Evolutionary conservation across 768 basidiomycete species (phyloP), one percentile per base, ranked within the genome.

Genomic region (Clathrus columnatus): DNA sequence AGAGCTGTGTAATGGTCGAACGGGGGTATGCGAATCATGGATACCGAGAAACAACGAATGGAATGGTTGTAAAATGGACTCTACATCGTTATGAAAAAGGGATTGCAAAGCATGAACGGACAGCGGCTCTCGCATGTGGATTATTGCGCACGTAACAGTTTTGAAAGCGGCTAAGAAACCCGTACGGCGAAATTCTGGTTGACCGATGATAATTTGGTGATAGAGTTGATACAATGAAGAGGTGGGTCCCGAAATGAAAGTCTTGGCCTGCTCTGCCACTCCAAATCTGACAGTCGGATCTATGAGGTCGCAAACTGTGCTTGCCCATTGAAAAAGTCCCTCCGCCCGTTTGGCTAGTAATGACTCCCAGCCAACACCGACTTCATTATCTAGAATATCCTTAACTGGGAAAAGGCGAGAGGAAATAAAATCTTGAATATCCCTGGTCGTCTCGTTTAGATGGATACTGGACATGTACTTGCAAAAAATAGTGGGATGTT

Each of bases 281-380:
- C 8, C 6, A 11, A 44, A 2, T 26, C 27, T 53, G 50, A 56
- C 4, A 20, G 28, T 47, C 51, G 48, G 26, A 18, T 61, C 52
- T 26, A 69, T 64, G 21, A 61, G 66, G 8, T 48, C 53, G 57
- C 67, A 68, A 1, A 58, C 51, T 4, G 66, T 69, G 20, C 59
- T 58, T 16, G 67, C 68, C 64, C 64, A 69, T 29, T 68, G 62
- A 51, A 68, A 69, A 4, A 70, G 50, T 17, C 67, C 68, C 5
- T 61, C 68, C 2, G 69, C 67, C 14, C 61, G 61, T 5, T n/a
- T 45, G 8, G 62, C 62, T 10, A 70, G 54, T 36, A 36, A 14
- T 11, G 4, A 14, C 4, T n/a, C 11, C 36, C 36, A 36, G 8
- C 29, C 29, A 14, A 10, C 16, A 16, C 16, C 21, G 14, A 51